Evolutionary conservation across 1,139 yeast genomes (phyloP).

Genomic region (Pneumocystis jirovecii): DNA sequence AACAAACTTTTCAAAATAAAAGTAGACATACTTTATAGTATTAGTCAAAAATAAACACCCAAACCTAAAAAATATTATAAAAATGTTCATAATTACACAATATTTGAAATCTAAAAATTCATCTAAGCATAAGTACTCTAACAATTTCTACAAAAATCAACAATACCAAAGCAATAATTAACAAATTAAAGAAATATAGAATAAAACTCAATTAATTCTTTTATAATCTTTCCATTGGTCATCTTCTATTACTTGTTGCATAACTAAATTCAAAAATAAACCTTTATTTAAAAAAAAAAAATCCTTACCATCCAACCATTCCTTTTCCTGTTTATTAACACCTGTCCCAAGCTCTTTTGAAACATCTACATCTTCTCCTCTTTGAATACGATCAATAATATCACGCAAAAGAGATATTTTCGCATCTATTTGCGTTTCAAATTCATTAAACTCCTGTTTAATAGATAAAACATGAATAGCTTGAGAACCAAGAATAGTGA

Average conservation of each 20-base stretch:
- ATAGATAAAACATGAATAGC: neutral
- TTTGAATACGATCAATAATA: conserved; percentile 8
- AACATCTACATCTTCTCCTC: conserved; percentile 15
- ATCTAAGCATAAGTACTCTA: neutral
- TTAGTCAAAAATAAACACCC: too few relatives aligned
- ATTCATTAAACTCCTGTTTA: neutral
- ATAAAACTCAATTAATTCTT: neutral
- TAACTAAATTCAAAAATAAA: neutral
- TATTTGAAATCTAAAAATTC: neutral
- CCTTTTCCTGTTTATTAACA: conserved; percentile 10
- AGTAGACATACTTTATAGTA: too few relatives aligned
- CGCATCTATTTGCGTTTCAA: neutral
- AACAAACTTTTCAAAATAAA: neutral
- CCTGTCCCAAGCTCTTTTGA: conserved; percentile 17
- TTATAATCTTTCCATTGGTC: neutral
- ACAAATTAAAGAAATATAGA: neutral
- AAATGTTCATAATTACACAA: too few relatives aligned
- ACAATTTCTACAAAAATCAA: neutral
- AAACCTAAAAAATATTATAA: neutral
- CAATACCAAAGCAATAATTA: neutral
- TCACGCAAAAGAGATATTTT: conserved; percentile 1
- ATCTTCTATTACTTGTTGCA: neutral
- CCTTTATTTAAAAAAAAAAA: neutral
- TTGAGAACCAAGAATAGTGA: neutral
- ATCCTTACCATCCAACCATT: conserved; percentile 13